phyloP scores from a whole-genome alignment of 345 rosid genomes.

The Luvunga scandens region DNA sequence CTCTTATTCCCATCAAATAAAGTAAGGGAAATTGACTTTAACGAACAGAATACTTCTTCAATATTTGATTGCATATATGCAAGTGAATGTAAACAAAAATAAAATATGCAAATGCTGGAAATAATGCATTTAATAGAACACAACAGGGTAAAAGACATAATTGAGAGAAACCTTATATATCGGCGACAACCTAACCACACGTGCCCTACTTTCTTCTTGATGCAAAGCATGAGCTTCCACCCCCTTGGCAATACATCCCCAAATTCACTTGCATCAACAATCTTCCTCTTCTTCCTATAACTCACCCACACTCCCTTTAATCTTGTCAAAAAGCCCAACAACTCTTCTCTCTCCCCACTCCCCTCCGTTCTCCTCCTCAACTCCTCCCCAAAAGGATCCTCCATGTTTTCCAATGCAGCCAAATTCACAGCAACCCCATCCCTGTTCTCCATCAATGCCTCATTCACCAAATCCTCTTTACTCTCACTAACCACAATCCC shows the following conservation, averaged over 20 bases:
- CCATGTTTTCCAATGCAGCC: slow-evolving; percentile 26
- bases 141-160: slow-evolving; percentile 1
- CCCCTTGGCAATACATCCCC: slow-evolving; percentile 56
- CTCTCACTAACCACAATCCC: slow-evolving; percentile 23
- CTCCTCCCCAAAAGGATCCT: slow-evolving; percentile 53
- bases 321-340: slow-evolving; percentile 50
- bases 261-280: slow-evolving; percentile 49
- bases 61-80: not conserved
- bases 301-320: slow-evolving; percentile 69
- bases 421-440: slow-evolving; percentile 33
- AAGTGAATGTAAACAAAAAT: not conserved
- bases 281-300: slow-evolving; percentile 58
- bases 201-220: slow-evolving; percentile 43
- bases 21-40: not conserved
- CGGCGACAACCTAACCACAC: slow-evolving; percentile 53
- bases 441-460: slow-evolving; percentile 6
- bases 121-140: not conserved
- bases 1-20: not conserved
- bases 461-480: slow-evolving; percentile 15
- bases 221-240: slow-evolving; percentile 68
- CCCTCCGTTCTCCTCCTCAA: slow-evolving; percentile 56
- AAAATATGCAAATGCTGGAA: not conserved
- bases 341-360: slow-evolving; percentile 37
- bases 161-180: slow-evolving; percentile 60
- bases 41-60: not conserved